Percentiles rank a stretch among this genome's conserved stretches.
phyloP scores from a whole-genome alignment of 148 eudicot genomes.

The Vaccinium vitisidaea region DNA sequence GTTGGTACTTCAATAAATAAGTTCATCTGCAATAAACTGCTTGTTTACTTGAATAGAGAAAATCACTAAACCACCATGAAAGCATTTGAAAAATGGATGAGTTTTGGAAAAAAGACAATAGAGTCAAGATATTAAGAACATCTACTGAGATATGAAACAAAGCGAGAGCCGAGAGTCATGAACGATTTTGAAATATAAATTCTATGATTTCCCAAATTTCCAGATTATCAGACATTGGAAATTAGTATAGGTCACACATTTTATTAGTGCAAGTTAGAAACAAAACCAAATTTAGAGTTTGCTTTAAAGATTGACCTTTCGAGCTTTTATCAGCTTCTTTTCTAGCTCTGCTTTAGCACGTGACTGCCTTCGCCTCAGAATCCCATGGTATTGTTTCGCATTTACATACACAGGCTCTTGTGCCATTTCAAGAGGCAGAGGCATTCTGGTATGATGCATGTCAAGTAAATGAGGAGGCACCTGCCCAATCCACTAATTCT shows the following conservation, averaged over 20 bases:
- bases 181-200: neutral
- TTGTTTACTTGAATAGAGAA: neutral
- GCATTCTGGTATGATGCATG: constrained; percentile 77
- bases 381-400: constrained; percentile 92
- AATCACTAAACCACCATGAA: neutral
- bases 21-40: neutral
- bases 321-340: constrained; percentile 71
- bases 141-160: neutral
- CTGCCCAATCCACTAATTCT: constrained; percentile 31
- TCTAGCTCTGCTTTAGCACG: constrained; percentile 98
- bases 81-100: neutral
- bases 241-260: neutral
- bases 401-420: constrained; percentile 95
- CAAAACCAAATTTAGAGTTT: neutral
- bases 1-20: neutral
- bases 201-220: neutral
- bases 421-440: constrained; percentile 84
- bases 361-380: constrained; percentile 82
- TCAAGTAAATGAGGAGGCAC: constrained; percentile 67
- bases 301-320: constrained; percentile 55
- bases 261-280: neutral
- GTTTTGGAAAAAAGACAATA: neutral
- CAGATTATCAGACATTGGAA: neutral
- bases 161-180: neutral
- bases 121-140: neutral